phyloP scores from a whole-genome alignment of 2,329 filamentous ascomycete species.

The Aspergillus brasiliensis region DNA sequence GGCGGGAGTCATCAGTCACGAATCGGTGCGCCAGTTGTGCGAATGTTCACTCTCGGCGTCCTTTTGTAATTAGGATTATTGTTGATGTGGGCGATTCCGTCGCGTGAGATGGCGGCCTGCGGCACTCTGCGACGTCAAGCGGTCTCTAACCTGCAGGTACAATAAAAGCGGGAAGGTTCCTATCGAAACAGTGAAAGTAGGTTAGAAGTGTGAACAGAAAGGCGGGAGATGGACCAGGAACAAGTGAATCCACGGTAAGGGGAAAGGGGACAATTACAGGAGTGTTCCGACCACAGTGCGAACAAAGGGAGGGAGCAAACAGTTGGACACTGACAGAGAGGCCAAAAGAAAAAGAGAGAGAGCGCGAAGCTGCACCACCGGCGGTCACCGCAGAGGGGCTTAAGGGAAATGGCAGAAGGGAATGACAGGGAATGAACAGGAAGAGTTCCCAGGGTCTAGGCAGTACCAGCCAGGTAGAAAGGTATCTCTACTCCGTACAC shows the following conservation, averaged over 20 bases:
- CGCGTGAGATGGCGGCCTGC: slow-evolving; percentile 25
- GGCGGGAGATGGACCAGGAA: background rate
- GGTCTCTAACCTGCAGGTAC: slow-evolving; percentile 11
- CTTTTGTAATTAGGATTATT: slow-evolving; percentile 1
- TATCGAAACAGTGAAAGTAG: background rate
- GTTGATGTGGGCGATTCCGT: slow-evolving; percentile 7
- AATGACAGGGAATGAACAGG: background rate
- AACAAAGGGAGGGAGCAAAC: slow-evolving; percentile 7
- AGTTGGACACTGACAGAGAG: slow-evolving; percentile 7
- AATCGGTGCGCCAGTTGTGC: slow-evolving; percentile 6
- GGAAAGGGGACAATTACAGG: slow-evolving; percentile 6
- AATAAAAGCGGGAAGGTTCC: slow-evolving; percentile 3
- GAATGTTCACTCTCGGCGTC: slow-evolving; percentile 5
- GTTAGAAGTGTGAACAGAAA: background rate
- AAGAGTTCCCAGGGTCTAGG: background rate
- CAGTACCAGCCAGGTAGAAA: background rate
- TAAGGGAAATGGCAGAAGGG: slow-evolving; percentile 4
- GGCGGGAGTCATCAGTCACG: slow-evolving; percentile 20
- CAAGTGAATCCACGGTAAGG: background rate
- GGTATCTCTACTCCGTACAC: background rate
- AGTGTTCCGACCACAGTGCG: background rate
- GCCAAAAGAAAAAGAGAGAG: background rate
- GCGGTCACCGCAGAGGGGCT: background rate
- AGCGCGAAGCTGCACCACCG: background rate
- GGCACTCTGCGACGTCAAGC: slow-evolving; percentile 22